Percentiles rank a stretch among this genome's conserved stretches.
phyloP scores from a whole-genome alignment of 163 green algal genomes.

The Coccomyxa subellipsoidea region DNA sequence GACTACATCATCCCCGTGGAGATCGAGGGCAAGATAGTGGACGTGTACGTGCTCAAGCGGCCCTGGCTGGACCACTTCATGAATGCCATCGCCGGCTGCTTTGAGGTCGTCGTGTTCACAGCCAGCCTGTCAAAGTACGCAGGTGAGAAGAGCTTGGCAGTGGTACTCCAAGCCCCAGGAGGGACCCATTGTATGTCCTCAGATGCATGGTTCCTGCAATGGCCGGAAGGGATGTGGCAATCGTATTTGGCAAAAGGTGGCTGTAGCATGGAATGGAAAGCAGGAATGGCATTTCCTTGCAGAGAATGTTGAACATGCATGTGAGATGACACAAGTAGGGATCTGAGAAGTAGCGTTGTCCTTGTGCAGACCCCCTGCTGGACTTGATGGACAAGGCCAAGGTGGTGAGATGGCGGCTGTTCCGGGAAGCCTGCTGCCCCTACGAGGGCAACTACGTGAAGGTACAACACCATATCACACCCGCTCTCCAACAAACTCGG shows the following conservation, averaged over 20 bases:
- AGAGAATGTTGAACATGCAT: too few species aligned
- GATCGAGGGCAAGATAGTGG: slow-evolving; percentile 87
- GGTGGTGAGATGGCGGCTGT: slow-evolving; percentile 86
- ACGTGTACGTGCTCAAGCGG: slow-evolving; percentile 97
- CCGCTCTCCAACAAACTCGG: too few species aligned
- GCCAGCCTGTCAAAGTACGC: slow-evolving; percentile 89
- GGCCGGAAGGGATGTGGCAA: background rate
- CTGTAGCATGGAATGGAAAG: background rate
- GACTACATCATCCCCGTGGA: slow-evolving; percentile 97
- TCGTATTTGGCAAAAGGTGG: background rate
- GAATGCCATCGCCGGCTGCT: slow-evolving; percentile 53
- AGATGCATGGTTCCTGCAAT: background rate
- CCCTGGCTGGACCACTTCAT: slow-evolving; percentile 95
- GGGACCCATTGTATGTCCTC: background rate
- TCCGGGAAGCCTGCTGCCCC: slow-evolving; percentile 88
- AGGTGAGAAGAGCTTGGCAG: background rate
- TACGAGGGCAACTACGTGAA: slow-evolving; percentile 97
- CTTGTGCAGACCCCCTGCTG: slow-evolving; percentile 87
- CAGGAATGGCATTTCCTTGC: background rate
- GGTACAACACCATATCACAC: background rate
- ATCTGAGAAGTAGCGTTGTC: too few species aligned
- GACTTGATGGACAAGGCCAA: slow-evolving; percentile 84
- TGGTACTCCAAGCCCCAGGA: background rate
- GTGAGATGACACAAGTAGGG: too few species aligned
- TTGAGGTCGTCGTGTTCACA: slow-evolving; percentile 97